Base-by-base conservation (phyloP, 441 rosid genomes). In the Gossypium schwendimanii region DNA sequence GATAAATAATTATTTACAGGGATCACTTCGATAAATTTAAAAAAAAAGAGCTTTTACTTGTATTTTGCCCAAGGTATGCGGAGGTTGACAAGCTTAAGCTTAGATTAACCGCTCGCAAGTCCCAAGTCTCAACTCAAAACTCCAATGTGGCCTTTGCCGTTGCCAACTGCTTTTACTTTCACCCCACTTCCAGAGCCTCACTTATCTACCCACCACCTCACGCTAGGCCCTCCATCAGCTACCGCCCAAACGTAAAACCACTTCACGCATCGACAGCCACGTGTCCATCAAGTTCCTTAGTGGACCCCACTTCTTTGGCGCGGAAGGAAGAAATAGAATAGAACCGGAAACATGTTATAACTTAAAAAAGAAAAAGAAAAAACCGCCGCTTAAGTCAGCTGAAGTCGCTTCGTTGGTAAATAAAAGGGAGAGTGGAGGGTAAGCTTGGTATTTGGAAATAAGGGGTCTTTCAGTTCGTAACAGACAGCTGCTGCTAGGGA, bases 401-500 rank as follows among this genome's bases (percentile, higher is more conserved):
- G 61, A 10, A 1, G 76, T 75, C 89, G 85, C 67, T 14, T 14
- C 39, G 52, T 11, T 24, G 45, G 76, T 80, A 72, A 84, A 83
- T 78, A 76, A 17, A 14, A 0, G 4, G 33, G 75, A 31, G 1
- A 6, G 0, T 0, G 0, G 63, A 64, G 90, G 93, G 81, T 18
- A 80, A 2, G 68, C 14, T 10, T 3, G 2, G 89, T 76, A 33
- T 33, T 33, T 33, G 39, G 8, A 33, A 78, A 80, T 75, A 23
- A 0, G 0, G 0, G 44, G 74, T 28, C 68, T 84, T 87, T 87
- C 91, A 70, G 92, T 88, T 90, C 89, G 73, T 88, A 92, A 90
- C 98, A 86, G 94, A 87, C 96, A 83, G 87, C 83, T 73, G 87
- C 83, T 73, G 74, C 84, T 81, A 49, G 54, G 17, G 54, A n/a